These are phyloP conservation scores for Melastoma malabathricum DNA, from an alignment of 345 rosid species.

Conservation along the genomic window DNA sequence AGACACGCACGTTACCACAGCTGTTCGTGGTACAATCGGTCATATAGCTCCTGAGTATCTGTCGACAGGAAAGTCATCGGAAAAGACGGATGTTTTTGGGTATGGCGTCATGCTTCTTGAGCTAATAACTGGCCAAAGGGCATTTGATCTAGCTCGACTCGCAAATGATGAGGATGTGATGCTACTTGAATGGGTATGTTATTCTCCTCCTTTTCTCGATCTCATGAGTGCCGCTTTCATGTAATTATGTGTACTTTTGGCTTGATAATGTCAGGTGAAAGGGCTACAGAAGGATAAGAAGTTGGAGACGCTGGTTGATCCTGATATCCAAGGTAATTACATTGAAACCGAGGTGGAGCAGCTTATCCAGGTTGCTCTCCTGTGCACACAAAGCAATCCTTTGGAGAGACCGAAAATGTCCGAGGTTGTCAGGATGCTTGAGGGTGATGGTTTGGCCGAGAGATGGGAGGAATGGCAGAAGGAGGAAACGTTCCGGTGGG, in stretches of 20 bases:
- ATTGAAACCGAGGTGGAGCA: slow-evolving; percentile 56
- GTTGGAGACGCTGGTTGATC: slow-evolving; percentile 60
- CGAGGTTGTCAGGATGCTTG: slow-evolving; percentile 88
- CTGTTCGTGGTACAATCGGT: slow-evolving; percentile 95
- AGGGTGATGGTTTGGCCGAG: slow-evolving; percentile 83
- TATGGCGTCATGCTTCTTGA: slow-evolving; percentile 99
- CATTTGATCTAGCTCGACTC: slow-evolving; percentile 90
- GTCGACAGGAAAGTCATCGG: slow-evolving; percentile 79
- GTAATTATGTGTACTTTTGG: neutral
- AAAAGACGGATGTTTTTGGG: slow-evolving; percentile 97
- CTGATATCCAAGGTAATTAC: slow-evolving; percentile 50
- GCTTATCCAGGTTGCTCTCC: slow-evolving; percentile 73
- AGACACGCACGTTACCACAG: slow-evolving; percentile 88
- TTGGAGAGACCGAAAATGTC: slow-evolving; percentile 88
- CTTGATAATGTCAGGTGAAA: slow-evolving; percentile 46
- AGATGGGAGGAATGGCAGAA: slow-evolving; percentile 98
- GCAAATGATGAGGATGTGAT: slow-evolving; percentile 90
- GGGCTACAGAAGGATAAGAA: slow-evolving; percentile 74
- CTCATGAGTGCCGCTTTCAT: neutral
- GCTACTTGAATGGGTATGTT: slow-evolving; percentile 89
- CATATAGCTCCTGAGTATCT: slow-evolving; percentile 96
- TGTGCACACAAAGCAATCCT: slow-evolving; percentile 68
- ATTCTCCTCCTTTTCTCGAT: neutral
- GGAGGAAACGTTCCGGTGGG: slow-evolving; percentile 57
- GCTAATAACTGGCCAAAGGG: slow-evolving; percentile 87